Conservation (phyloP, 306 rosid genomes). For the Elaeagnus macrophylla region DNA sequence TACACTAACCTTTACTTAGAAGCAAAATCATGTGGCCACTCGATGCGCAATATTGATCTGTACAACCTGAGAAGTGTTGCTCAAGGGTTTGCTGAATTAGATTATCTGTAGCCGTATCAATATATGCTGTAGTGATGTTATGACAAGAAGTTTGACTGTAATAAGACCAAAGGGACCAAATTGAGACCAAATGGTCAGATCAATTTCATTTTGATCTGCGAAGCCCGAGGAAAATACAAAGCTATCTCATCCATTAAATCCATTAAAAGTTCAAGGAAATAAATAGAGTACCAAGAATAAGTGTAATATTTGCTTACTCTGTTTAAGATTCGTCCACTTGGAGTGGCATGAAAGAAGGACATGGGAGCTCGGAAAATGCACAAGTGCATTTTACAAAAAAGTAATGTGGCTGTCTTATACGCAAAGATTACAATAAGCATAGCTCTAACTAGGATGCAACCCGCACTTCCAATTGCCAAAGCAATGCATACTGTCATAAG, state of each 20-base stretch:
- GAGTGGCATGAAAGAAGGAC: constrained; percentile 88
- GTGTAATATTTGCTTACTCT: constrained; percentile 34
- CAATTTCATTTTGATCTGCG: constrained; percentile 71
- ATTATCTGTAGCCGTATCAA: constrained; percentile 41
- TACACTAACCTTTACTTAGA: constrained; percentile 42
- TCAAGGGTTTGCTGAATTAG: constrained; percentile 51
- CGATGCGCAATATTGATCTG: constrained; percentile 59
- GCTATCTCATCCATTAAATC: background rate
- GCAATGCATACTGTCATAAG: constrained; percentile 53
- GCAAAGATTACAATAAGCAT: constrained; percentile 44
- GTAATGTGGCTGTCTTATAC: constrained; percentile 61
- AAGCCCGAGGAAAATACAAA: constrained; percentile 33
- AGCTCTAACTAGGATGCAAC: constrained; percentile 44
- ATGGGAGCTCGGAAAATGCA: constrained; percentile 78
- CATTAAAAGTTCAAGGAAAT: background rate
- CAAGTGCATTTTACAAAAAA: constrained; percentile 67
- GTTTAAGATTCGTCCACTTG: constrained; percentile 73
- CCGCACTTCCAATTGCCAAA: constrained; percentile 62
- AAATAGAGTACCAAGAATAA: too few species aligned
- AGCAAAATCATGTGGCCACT: constrained; percentile 62
- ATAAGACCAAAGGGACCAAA: constrained; percentile 39
- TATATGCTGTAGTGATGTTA: constrained; percentile 30
- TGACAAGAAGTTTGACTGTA: constrained; percentile 48
- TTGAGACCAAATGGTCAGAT: constrained; percentile 36
- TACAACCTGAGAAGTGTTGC: constrained; percentile 41